Evolutionary conservation across 139 green algal genomes (phyloP).

Genomic region (Coccomyxa sp.): DNA sequence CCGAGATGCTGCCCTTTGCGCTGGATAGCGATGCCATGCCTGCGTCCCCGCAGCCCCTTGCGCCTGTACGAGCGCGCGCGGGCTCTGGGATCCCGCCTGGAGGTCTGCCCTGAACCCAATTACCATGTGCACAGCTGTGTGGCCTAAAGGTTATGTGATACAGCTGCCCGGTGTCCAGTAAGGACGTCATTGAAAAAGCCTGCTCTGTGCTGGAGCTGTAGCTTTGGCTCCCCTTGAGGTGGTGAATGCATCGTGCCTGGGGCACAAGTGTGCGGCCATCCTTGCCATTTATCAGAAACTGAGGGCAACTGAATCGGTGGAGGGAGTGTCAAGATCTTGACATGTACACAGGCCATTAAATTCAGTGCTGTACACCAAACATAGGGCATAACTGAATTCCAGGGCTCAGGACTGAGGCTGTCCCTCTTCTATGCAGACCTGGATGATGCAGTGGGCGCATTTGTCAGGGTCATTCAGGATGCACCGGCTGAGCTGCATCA

Average conservation of each 20-base stretch:
- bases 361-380: no score
- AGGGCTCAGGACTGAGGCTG: no score
- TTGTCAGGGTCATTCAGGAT: conserved; percentile 30
- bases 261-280: no score
- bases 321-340: no score
- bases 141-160: neutral
- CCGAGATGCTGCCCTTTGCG: conserved; percentile 39
- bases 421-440: no score
- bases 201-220: neutral
- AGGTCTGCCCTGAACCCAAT: neutral
- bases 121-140: neutral
- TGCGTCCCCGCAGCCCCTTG: neutral
- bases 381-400: no score
- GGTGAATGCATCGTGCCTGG: no score
- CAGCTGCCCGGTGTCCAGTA: neutral
- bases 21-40: conserved; percentile 20
- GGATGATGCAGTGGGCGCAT: conserved; percentile 12
- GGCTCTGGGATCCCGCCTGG: no score
- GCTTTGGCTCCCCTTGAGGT: neutral
- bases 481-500: conserved; percentile 1
- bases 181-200: neutral
- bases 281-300: no score
- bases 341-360: no score
- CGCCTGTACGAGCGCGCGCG: neutral
- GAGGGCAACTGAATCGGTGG: no score